Percentiles rank a stretch among this genome's conserved stretches.
Evolutionary conservation across 75 land plant species (phyloP).

Genomic region (Ceratopteris richardii): DNA sequence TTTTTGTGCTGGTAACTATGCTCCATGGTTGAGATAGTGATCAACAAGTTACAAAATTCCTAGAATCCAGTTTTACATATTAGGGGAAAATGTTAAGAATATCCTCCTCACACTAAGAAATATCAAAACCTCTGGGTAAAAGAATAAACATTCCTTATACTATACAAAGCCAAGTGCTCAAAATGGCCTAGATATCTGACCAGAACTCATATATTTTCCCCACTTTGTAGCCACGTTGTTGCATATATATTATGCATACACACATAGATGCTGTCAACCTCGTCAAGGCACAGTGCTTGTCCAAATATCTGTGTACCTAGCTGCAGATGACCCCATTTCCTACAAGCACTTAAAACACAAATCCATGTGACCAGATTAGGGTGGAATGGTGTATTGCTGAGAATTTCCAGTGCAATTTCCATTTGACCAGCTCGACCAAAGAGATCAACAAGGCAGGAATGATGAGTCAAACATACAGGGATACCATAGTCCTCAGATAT

Average conservation of each 20-base stretch:
- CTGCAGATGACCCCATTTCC: constrained; percentile 34
- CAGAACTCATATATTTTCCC: too few relatives aligned
- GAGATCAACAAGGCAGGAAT: constrained; percentile 56
- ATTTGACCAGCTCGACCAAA: constrained; percentile 45
- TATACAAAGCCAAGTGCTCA: too few relatives aligned
- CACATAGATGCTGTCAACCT: background rate
- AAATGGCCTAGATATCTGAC: too few relatives aligned
- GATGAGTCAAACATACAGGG: constrained; percentile 28
- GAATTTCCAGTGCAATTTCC: constrained; percentile 33
- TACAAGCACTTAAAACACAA: constrained; percentile 46
- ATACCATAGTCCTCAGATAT: constrained; percentile 32
- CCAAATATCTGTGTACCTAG: constrained; percentile 38
- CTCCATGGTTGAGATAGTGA: too few relatives aligned
- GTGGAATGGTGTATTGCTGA: constrained; percentile 23
- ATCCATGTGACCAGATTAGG: constrained; percentile 36
- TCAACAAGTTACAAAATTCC: too few relatives aligned
- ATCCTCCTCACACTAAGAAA: too few relatives aligned
- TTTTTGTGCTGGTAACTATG: too few relatives aligned
- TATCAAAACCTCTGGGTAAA: too few relatives aligned
- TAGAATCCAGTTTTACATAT: too few relatives aligned
- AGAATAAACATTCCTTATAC: too few relatives aligned
- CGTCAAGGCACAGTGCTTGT: constrained; percentile 31
- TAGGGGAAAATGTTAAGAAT: too few relatives aligned
- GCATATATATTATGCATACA: constrained; percentile 5
- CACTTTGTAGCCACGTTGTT: too few relatives aligned